phyloP scores from a whole-genome alignment of 2,329 filamentous ascomycete genomes.

The Coniochaeta sp. region DNA sequence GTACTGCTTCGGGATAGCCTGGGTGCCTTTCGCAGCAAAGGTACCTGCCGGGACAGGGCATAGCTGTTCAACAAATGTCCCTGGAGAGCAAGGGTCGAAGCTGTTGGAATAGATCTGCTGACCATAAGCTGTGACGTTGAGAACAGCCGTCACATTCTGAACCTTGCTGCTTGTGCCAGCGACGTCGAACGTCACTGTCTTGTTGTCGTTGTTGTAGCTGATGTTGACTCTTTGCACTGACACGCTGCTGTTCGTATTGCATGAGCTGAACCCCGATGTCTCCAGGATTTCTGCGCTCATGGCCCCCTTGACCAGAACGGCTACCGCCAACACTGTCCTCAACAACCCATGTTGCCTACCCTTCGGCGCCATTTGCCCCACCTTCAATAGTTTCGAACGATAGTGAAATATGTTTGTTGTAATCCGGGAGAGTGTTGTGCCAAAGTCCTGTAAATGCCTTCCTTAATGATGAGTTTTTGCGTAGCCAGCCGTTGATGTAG shows the following conservation, averaged over 20 bases:
- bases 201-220: conserved; percentile 67
- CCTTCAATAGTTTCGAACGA: background rate
- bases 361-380: conserved; percentile 6
- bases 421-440: background rate
- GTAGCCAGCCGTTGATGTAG: background rate
- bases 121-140: conserved; percentile 80
- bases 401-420: background rate
- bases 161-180: conserved; percentile 63
- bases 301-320: conserved; percentile 28
- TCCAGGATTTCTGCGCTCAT: conserved; percentile 65
- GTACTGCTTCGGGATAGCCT: conserved; percentile 64
- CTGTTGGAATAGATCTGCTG: conserved; percentile 66
- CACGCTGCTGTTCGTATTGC: conserved; percentile 52
- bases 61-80: conserved; percentile 61
- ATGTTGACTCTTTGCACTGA: conserved; percentile 69
- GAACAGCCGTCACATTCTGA: conserved; percentile 72
- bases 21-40: conserved; percentile 66
- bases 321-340: conserved; percentile 11
- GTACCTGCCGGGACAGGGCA: conserved; percentile 66
- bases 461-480: background rate
- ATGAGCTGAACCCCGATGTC: conserved; percentile 74
- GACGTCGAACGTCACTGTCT: conserved; percentile 73
- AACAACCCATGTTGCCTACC: conserved; percentile 5
- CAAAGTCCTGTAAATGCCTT: background rate
- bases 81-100: conserved; percentile 74